Percentiles rank a stretch among this genome's conserved stretches.
Conservation (phyloP, 202 grass and related monocot genomes). For the Musa balbisiana region DNA sequence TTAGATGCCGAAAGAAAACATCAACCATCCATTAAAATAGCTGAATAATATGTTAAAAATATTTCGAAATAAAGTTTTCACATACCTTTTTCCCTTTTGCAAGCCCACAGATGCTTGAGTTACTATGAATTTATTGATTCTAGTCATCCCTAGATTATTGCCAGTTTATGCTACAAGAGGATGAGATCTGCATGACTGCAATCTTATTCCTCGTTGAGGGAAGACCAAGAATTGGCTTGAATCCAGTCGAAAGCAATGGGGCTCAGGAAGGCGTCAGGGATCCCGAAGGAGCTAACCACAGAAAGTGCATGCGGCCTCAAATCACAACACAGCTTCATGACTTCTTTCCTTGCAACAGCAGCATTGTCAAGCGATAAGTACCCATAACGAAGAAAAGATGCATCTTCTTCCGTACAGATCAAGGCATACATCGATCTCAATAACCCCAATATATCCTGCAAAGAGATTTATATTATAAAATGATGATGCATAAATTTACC, state of each 20-base stretch:
- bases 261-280: slow-evolving; percentile 77
- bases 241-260: slow-evolving; percentile 98
- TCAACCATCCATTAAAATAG: no score
- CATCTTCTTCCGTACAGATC: slow-evolving; percentile 67
- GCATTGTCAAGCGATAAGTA: slow-evolving; percentile 53
- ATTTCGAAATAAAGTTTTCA: no score
- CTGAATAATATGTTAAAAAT: no score
- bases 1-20: no score
- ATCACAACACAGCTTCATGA: slow-evolving; percentile 51
- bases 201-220: slow-evolving; percentile 31
- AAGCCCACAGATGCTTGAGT: no score
- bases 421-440: slow-evolving; percentile 70
- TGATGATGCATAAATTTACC: neutral
- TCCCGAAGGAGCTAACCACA: slow-evolving; percentile 73
- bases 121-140: no score
- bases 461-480: neutral
- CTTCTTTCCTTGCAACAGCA: slow-evolving; percentile 57
- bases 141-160: no score
- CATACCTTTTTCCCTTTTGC: no score
- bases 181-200: neutral
- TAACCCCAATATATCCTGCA: slow-evolving; percentile 66
- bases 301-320: slow-evolving; percentile 66
- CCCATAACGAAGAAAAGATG: slow-evolving; percentile 76
- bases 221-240: slow-evolving; percentile 57
- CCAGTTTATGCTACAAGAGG: neutral